Percentiles rank a stretch among this genome's conserved stretches.
These are phyloP conservation scores for Cucumis sativus DNA, from an alignment of 306 rosid species.

Conservation along the genomic window Cucumber_9930_V3 NC_026655.2:11153501-11154000, in stretches of 20 bases:
- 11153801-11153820: slow-evolving; percentile 88
- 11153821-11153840: slow-evolving; percentile 42
- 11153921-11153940: background rate
- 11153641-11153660: slow-evolving; percentile 49
- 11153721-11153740: slow-evolving; percentile 96
- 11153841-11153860: background rate
- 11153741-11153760: slow-evolving; percentile 74
- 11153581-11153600: slow-evolving; percentile 98
- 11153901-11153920: background rate
- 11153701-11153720: slow-evolving; percentile 9
- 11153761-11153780: slow-evolving; percentile 70
- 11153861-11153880: background rate
- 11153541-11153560: slow-evolving; percentile 95
- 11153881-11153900: background rate
- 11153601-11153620: slow-evolving; percentile 95
- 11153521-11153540: slow-evolving; percentile 48
- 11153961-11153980: too few species aligned
- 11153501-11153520: background rate
- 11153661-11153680: background rate
- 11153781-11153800: slow-evolving; percentile 83
- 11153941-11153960: too few species aligned
- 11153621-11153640: slow-evolving; percentile 99
- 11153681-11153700: background rate
- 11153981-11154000: too few species aligned
- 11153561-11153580: slow-evolving; percentile 96